phyloP scores from a whole-genome alignment of 2,329 filamentous ascomycete species.

The Arachnopeziza araneosa region DNA sequence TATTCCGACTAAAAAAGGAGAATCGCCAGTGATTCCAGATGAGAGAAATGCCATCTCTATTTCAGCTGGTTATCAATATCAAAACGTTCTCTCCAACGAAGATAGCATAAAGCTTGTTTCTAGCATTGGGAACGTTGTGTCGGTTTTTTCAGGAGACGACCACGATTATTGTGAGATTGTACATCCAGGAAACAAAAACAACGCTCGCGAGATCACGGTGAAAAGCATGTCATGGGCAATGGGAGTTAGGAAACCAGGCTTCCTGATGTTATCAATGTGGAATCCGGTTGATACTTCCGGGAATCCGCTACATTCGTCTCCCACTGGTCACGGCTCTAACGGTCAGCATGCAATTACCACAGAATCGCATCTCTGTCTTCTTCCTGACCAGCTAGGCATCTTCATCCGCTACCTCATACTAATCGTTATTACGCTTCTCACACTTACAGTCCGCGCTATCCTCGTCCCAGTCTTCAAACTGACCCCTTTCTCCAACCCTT shows the following conservation, averaged over 20 bases:
- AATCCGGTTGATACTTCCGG: conserved; percentile 71
- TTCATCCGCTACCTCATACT: conserved; percentile 74
- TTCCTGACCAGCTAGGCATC: conserved; percentile 81
- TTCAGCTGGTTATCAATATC: conserved; percentile 83
- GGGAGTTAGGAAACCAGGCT: conserved; percentile 84
- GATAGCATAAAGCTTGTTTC: conserved; percentile 72
- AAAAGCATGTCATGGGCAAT: conserved; percentile 96
- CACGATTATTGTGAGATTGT: conserved; percentile 95
- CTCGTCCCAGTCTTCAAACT: conserved; percentile 51
- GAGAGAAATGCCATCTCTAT: conserved; percentile 75
- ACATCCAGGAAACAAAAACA: conserved; percentile 58
- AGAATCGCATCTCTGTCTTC: conserved; percentile 83
- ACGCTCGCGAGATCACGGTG: conserved; percentile 77
- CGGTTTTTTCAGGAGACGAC: conserved; percentile 93
- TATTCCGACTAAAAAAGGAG: conserved; percentile 53
- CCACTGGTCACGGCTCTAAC: conserved; percentile 24
- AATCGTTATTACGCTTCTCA: conserved; percentile 45
- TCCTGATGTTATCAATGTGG: conserved; percentile 84
- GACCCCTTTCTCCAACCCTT: conserved; percentile 18
- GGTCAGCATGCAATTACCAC: conserved; percentile 36
- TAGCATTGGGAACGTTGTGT: conserved; percentile 73
- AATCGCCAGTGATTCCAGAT: conserved; percentile 51
- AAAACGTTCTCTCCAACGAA: conserved; percentile 78
- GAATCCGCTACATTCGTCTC: conserved; percentile 35
- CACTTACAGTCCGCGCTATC: conserved; percentile 49